These are phyloP conservation scores for Saprolegnia diclina DNA, from an alignment of 352 stramenopile species.

Conservation along the genomic window DNA sequence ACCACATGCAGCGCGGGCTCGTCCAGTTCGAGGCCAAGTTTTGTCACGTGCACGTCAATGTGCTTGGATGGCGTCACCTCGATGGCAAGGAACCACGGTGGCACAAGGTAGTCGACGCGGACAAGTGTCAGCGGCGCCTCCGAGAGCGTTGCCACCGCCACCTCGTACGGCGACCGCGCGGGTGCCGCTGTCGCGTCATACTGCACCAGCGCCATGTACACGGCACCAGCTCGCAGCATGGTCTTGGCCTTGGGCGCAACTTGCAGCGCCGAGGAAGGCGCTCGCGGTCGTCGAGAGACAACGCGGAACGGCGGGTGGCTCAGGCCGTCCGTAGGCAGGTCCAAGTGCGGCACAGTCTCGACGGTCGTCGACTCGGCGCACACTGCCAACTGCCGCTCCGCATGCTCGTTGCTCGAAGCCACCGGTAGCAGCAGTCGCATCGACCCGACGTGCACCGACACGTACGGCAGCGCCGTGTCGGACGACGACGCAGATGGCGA, in stretches of 20 bases:
- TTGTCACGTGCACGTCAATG: constrained; percentile 9
- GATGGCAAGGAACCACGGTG: not conserved
- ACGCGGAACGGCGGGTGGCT: constrained; percentile 9
- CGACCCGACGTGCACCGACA: not conserved
- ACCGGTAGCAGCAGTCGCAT: constrained; percentile 1
- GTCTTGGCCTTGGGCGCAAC: not conserved
- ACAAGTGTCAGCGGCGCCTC: not conserved
- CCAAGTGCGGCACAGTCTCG: not conserved
- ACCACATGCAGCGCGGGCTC: not conserved
- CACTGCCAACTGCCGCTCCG: not conserved
- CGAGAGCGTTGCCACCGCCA: not conserved
- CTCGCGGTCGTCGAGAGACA: not conserved
- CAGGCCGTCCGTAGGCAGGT: constrained; percentile 12
- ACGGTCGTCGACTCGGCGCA: not conserved
- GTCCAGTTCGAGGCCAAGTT: constrained; percentile 4
- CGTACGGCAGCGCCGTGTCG: not conserved
- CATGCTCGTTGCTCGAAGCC: not conserved
- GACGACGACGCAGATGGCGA: not conserved
- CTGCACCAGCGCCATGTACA: not conserved
- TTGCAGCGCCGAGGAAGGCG: not conserved
- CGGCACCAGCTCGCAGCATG: not conserved
- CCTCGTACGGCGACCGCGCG: not conserved
- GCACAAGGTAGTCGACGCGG: constrained; percentile 8
- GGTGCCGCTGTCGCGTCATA: not conserved
- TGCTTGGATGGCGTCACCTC: not conserved